Evolutionary conservation across 148 eudicot genomes (phyloP).

Genomic region (Rhododendron griersonianum): DNA sequence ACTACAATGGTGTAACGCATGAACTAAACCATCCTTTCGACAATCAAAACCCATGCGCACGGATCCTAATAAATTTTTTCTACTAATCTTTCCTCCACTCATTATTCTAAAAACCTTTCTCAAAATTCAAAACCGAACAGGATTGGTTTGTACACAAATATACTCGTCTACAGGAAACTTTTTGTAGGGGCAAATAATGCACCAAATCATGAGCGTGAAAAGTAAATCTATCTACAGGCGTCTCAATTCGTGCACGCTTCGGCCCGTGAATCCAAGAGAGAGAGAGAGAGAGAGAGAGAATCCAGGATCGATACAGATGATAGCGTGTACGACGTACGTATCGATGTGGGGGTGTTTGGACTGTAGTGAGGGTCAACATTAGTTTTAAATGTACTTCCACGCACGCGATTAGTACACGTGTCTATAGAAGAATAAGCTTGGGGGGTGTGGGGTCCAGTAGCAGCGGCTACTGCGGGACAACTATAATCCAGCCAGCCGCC

Average conservation of each 20-base stretch:
- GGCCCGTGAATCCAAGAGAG: neutral
- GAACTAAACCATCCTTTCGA: too few relatives aligned
- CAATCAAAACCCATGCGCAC: too few relatives aligned
- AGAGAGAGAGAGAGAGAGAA: neutral
- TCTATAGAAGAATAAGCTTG: neutral
- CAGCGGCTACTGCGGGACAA: neutral
- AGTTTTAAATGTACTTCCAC: neutral
- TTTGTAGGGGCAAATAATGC: neutral
- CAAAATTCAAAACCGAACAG: too few relatives aligned
- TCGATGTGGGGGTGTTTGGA: neutral
- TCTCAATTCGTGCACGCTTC: neutral
- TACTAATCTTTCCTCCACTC: too few relatives aligned
- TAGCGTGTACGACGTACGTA: neutral
- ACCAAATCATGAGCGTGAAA: slow-evolving; percentile 2
- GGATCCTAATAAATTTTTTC: too few relatives aligned
- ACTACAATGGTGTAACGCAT: too few relatives aligned
- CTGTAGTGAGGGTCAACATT: neutral
- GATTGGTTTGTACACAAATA: too few relatives aligned
- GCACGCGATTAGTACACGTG: neutral
- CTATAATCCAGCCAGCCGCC: neutral
- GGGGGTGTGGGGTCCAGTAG: neutral
- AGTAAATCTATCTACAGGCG: neutral
- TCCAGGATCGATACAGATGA: neutral
- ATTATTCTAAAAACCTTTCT: too few relatives aligned
- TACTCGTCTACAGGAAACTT: too few relatives aligned